phyloP scores from a whole-genome alignment of 768 basidiomycete genomes.

The Collybia sordida region DNA sequence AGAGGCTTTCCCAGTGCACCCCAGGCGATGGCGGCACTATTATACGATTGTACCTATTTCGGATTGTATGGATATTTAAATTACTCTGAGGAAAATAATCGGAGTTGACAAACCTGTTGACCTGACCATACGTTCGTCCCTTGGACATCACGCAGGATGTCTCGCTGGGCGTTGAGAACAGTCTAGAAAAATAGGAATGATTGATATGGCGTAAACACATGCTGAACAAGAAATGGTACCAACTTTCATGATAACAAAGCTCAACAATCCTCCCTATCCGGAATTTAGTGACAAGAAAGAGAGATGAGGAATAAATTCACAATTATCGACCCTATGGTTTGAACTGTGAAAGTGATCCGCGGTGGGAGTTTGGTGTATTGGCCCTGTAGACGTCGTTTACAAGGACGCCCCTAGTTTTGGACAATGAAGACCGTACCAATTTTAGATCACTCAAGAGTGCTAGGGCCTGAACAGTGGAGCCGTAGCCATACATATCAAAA shows the following conservation, averaged over 20 bases:
- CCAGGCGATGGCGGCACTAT: constrained; percentile 54
- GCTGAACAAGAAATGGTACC: constrained; percentile 21
- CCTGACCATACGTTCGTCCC: constrained; percentile 57
- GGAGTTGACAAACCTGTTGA: constrained; percentile 34
- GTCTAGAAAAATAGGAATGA: constrained; percentile 9
- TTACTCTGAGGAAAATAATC: neutral
- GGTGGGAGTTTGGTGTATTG: constrained; percentile 58
- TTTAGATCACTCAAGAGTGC: constrained; percentile 29
- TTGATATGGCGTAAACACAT: neutral
- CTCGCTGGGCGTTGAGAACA: constrained; percentile 31
- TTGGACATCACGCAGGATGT: constrained; percentile 41
- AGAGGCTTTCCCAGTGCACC: constrained; percentile 51
- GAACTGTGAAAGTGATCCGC: constrained; percentile 54
- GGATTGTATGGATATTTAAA: neutral
- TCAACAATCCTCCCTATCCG: constrained; percentile 42
- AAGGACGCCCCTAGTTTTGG: constrained; percentile 5
- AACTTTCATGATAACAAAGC: constrained; percentile 53
- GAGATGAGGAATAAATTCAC: constrained; percentile 20
- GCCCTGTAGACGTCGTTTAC: constrained; percentile 15
- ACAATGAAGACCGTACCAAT: constrained; percentile 16
- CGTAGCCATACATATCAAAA: constrained; percentile 33
- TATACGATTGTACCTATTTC: constrained; percentile 40
- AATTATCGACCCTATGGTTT: constrained; percentile 52
- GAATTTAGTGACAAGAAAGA: neutral
- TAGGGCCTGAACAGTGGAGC: constrained; percentile 27